Evolutionary conservation across 2,329 filamentous ascomycete genomes (phyloP), one percentile per base, ranked within the genome.

Genomic region (Microcyclospora pomicola): DNA sequence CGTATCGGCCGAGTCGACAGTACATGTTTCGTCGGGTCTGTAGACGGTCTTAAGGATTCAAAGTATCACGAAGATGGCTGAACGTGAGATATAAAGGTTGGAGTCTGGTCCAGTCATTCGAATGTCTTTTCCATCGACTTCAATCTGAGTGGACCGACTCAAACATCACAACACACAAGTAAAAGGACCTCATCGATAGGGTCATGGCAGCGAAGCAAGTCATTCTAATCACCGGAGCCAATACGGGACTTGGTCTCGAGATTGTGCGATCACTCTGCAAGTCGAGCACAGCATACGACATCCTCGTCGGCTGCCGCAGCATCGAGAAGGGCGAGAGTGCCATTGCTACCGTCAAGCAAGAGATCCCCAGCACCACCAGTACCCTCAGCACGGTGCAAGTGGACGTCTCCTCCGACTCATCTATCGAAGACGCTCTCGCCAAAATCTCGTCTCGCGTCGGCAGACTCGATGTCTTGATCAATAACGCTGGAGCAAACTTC

Each of bases 241-340:
- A 58, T 36, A 75, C 68, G 0, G 75, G 75, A 12, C 65, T 80
- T 14, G 76, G 77, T 2, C 69, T 66, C 29, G 68, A 79, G 45
- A 65, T 62, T 6, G 66, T 77, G 35, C 74, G 69, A 43, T 67
- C 71, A 1, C 58, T 80, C 0, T 59, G 64, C 33, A 44, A 57
- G 9, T 72, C 74, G 0, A 10, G 16, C 2, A 58, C 56, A 7
- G n/a, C 65, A 2, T 78, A 77, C 52, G 61, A 67, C 7, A 63
- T 80, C 39, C 50, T 77, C 15, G 49, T 80, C 3, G 74, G 74
- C 27, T 65, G 64, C 30, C 68, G 75, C 2, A 64, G 60, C 1
- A 15, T 67, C 0, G 56, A 61, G 2, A 77, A 75, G 37, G 75
- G 64, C 14, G 53, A 72, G 1, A 50, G 50, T 2, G 73, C 72